These are phyloP conservation scores for Lipomyces anomalus DNA, from an alignment of 805 yeast genomes.

Conservation along the genomic window DNA sequence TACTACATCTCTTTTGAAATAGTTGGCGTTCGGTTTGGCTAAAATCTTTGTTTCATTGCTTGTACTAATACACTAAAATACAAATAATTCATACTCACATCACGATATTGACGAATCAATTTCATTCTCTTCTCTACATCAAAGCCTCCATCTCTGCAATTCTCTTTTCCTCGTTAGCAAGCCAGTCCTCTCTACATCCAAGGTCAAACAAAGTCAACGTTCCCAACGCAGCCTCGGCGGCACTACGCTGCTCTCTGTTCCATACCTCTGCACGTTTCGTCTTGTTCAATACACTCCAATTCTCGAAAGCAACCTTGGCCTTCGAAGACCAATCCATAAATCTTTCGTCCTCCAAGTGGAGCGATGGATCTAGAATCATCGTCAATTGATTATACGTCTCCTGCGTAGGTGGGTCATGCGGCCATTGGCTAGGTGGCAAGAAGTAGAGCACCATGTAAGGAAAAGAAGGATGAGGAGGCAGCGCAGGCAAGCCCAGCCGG, in stretches of 20 bases:
- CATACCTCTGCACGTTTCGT: conserved; percentile 39
- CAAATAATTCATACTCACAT: no score
- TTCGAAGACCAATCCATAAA: conserved; percentile 35
- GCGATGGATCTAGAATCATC: conserved; percentile 26
- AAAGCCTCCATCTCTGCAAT: conserved; percentile 11
- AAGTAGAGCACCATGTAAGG: conserved; percentile 46
- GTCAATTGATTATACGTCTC: conserved; percentile 40
- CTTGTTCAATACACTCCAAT: conserved; percentile 39
- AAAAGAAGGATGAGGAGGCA: conserved; percentile 45
- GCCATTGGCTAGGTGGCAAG: conserved; percentile 38
- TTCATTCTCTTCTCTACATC: conserved; percentile 7
- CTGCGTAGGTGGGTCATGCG: conserved; percentile 47
- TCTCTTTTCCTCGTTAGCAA: conserved; percentile 30
- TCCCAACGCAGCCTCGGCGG: conserved; percentile 43
- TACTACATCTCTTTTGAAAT: no score
- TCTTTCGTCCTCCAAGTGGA: conserved; percentile 22
- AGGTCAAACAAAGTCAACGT: conserved; percentile 41
- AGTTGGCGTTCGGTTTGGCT: no score
- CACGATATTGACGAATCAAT: no score
- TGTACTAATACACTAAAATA: background rate
- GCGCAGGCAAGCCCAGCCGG: conserved; percentile 36
- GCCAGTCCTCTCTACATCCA: conserved; percentile 40
- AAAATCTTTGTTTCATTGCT: no score
- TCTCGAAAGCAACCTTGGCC: conserved; percentile 43
- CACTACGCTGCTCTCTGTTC: conserved; percentile 40